These are phyloP conservation scores for Magnaporthales sp. DNA, from an alignment of 2,329 filamentous ascomycete genomes.

Conservation along the genomic window DNA sequence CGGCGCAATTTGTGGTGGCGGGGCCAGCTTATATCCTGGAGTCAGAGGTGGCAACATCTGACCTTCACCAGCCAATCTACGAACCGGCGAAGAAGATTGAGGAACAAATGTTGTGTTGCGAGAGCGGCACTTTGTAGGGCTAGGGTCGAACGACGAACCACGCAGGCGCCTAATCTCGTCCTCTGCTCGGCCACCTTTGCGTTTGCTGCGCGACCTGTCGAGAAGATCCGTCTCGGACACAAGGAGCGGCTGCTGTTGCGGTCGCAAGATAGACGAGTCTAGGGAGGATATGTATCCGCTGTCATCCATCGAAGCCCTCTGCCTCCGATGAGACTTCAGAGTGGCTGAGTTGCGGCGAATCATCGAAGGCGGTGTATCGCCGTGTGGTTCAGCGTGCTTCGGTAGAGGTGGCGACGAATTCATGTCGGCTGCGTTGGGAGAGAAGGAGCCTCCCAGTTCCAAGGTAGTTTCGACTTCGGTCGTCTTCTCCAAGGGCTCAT, in stretches of 20 bases:
- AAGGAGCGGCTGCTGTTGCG: slow-evolving; percentile 56
- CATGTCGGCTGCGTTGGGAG: slow-evolving; percentile 62
- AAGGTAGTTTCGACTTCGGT: slow-evolving; percentile 28
- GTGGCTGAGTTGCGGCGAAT: slow-evolving; percentile 44
- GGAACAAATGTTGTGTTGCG: slow-evolving; percentile 38
- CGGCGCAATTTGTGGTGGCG: slow-evolving; percentile 38
- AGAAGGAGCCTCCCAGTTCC: slow-evolving; percentile 53
- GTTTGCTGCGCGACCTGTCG: slow-evolving; percentile 55
- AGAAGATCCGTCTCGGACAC: slow-evolving; percentile 73
- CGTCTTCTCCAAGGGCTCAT: slow-evolving; percentile 36
- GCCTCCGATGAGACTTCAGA: slow-evolving; percentile 62
- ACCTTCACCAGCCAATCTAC: slow-evolving; percentile 32
- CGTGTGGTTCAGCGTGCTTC: slow-evolving; percentile 46
- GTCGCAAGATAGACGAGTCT: slow-evolving; percentile 79
- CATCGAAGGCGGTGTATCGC: slow-evolving; percentile 56
- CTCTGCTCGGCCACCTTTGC: slow-evolving; percentile 67
- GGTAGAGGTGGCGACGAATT: slow-evolving; percentile 86
- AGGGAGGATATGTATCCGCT: slow-evolving; percentile 96
- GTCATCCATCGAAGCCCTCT: slow-evolving; percentile 73
- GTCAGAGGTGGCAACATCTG: slow-evolving; percentile 71
- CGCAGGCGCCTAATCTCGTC: slow-evolving; percentile 92
- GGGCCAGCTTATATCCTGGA: slow-evolving; percentile 73
- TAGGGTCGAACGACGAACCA: slow-evolving; percentile 78
- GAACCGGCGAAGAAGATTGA: slow-evolving; percentile 60
- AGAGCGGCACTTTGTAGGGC: slow-evolving; percentile 64